phyloP scores from a whole-genome alignment of 73 alveolate genomes.

The Stentor roeselii region DNA sequence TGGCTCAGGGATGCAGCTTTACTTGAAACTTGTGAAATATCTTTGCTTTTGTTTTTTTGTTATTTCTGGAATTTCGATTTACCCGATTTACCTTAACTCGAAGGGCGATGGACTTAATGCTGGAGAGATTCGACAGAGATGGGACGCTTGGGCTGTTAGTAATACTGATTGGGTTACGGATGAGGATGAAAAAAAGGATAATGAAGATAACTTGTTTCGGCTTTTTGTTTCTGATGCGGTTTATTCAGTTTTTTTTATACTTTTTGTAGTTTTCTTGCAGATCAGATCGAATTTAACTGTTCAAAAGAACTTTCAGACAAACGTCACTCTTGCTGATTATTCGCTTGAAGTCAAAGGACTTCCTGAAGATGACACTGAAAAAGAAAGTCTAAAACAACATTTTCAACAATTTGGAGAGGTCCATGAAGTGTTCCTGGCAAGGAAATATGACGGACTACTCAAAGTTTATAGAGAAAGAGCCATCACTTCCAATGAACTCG shows the following conservation, averaged over 20 bases:
- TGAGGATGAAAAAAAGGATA: not conserved
- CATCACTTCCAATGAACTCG: not conserved
- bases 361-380: slow-evolving; percentile 11
- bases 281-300: not conserved
- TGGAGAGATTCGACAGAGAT: not conserved
- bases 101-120: slow-evolving; percentile 28
- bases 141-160: not conserved
- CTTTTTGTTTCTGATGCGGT: not conserved
- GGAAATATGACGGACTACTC: slow-evolving; percentile 6
- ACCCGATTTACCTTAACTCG: slow-evolving; percentile 31
- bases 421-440: slow-evolving; percentile 12
- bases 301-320: not conserved
- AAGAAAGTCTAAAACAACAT: not conserved
- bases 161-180: not conserved
- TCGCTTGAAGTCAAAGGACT: slow-evolving; percentile 17
- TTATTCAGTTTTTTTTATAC: not conserved
- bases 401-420: slow-evolving; percentile 24
- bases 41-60: slow-evolving; percentile 15
- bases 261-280: slow-evolving; percentile 8
- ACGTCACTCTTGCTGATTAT: slow-evolving; percentile 4
- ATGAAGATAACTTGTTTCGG: not conserved
- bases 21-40: slow-evolving; percentile 15
- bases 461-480: slow-evolving; percentile 16
- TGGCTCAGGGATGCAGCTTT: slow-evolving; percentile 36
- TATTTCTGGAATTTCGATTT: slow-evolving; percentile 32